Base-by-base conservation (phyloP, 2,329 filamentous ascomycete genomes). In the Hymenoscyphus occultus region DNA sequence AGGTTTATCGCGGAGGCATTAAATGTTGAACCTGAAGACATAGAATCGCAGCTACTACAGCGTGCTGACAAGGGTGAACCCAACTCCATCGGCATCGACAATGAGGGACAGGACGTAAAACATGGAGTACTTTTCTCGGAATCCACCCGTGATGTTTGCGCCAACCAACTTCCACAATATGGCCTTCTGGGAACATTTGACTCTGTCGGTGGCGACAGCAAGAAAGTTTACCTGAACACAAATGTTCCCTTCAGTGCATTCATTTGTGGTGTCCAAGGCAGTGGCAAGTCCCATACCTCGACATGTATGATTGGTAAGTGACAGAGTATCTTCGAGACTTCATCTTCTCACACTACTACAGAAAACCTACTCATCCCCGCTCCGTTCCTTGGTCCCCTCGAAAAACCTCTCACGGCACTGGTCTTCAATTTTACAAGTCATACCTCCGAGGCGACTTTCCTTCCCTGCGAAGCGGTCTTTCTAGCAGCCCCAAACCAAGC, bases 251-350 rank as follows among this genome's bases (percentile, higher is more conserved):
- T 51, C 10, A 48, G 39, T 10, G 56, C 56, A 59, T 63, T 63
- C 39, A 22, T 63, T 16, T 63, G 61, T 19, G 61, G 61, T 32
- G 39, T 63, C 10, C 61, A 63, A 19, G 61, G 61, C 3, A 59
- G 56, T 54, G 61, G 61, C n/a, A 63, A 63, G 22, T 59, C 56
- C 2, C 56, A 63, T 19, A 63, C 61, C 19, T 57, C 61, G 14
- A 45, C 54, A 2, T 62, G 61, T 35, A 62, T 61, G 59, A 40
- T 61, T 32, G 59, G 59, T 61, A 32, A 19, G 42, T 28, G 31
- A 22, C 14, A 39, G 10, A 39, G 12, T 32, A 14, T 40, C 7
- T 40, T n/a, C 39, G 5, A 59, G 10, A 6, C 6, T 19, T 39
- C 32, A 28, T 31, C 10, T 35, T 35, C 31, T 61, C 9, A 42